phyloP scores from a whole-genome alignment of 495 filamentous ascomycete species.

The Copromyces sp. region DNA sequence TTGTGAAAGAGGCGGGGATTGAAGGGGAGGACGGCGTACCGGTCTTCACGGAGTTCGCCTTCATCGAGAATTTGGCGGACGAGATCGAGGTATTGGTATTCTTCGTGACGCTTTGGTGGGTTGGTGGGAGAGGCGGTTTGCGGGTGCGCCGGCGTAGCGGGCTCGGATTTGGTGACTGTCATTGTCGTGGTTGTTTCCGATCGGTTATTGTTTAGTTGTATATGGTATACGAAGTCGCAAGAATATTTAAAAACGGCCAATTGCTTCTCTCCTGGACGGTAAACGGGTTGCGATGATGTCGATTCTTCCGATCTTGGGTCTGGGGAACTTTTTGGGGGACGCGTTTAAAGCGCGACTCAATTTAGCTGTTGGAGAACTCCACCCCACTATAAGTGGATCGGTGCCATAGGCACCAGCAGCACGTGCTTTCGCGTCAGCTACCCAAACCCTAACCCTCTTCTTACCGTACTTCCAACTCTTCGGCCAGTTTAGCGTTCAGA shows the following conservation, averaged over 20 bases:
- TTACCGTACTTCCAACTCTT: not conserved
- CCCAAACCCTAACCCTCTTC: not conserved
- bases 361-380: not conserved
- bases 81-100: slow-evolving; percentile 24
- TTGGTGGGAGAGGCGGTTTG: not conserved
- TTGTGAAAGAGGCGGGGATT: not conserved
- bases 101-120: slow-evolving; percentile 14
- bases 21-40: slow-evolving; percentile 5
- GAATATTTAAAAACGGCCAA: not conserved
- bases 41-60: slow-evolving; percentile 21
- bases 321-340: not conserved
- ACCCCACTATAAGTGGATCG: not conserved
- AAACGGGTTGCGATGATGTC: not conserved
- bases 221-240: not conserved
- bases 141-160: not conserved
- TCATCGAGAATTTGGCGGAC: slow-evolving; percentile 21
- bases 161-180: slow-evolving; percentile 6
- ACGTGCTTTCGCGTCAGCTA: not conserved
- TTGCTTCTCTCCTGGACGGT: not conserved
- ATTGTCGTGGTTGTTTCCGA: not conserved
- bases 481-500: not conserved
- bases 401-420: not conserved
- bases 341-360: not conserved
- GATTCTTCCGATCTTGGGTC: not conserved
- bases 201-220: not conserved